Conservation (phyloP, 129 eudicot species). For the Erigeron canadensis region DNA sequence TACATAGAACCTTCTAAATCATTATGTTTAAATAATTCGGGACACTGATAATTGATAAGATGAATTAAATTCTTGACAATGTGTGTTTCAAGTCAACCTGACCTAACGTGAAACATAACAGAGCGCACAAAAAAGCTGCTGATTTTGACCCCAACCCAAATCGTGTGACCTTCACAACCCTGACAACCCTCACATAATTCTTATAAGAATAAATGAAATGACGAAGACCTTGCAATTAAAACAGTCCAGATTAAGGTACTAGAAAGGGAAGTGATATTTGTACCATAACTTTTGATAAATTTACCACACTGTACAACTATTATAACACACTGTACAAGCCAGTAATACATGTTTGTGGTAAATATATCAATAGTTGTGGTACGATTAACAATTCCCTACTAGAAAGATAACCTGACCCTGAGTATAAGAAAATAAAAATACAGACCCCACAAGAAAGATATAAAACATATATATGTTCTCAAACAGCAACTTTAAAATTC, state of each 20-base stretch:
- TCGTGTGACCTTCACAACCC: background rate
- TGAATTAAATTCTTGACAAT: background rate
- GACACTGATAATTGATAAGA: background rate
- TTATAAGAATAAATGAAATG: background rate
- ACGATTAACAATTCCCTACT: no score
- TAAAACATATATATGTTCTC: no score
- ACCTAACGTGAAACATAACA: background rate
- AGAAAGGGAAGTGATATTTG: no score
- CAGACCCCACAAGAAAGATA: no score
- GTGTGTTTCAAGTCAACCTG: background rate
- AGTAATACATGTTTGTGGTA: no score
- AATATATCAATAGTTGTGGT: no score
- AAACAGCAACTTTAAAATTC: background rate
- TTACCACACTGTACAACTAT: no score
- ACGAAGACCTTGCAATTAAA: constrained; percentile 1
- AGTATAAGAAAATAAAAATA: no score
- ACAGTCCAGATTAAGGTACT: constrained; percentile 3
- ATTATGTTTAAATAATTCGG: background rate
- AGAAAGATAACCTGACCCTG: background rate
- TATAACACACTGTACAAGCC: no score
- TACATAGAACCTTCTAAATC: background rate
- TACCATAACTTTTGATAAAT: no score
- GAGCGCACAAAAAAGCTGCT: background rate
- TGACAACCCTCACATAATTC: background rate
- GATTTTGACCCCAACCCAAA: background rate